A percentile compares a stretch with the other conserved stretches of the same genome.
Conservation (phyloP, 2,329 filamentous ascomycete species). For the Trichophyton simii region DNA sequence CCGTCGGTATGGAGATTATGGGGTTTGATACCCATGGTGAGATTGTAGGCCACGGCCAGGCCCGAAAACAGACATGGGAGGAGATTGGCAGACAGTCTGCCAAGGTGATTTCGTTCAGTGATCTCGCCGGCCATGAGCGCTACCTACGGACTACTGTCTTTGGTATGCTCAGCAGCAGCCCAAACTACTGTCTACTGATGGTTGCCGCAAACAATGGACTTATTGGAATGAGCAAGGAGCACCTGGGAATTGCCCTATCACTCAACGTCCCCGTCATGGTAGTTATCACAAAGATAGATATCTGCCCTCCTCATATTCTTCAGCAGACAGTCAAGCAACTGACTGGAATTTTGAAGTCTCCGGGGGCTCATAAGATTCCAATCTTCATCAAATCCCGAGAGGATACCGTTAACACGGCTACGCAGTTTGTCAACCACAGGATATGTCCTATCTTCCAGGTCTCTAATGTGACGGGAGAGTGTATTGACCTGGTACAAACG, state of each 20-base stretch:
- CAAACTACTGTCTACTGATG: constrained; percentile 96
- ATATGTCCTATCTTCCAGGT: constrained; percentile 98
- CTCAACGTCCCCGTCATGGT: constrained; percentile 97
- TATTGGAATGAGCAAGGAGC: constrained; percentile 97
- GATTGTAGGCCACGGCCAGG: constrained; percentile 69
- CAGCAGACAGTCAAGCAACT: constrained; percentile 87
- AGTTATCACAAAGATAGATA: constrained; percentile 94
- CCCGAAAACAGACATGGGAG: constrained; percentile 85
- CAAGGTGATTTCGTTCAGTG: constrained; percentile 94
- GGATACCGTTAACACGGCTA: constrained; percentile 87
- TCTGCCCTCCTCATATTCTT: constrained; percentile 89
- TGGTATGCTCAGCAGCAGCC: constrained; percentile 82
- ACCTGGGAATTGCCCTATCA: constrained; percentile 84
- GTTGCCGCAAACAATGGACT: constrained; percentile 95
- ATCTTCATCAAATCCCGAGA: constrained; percentile 87
- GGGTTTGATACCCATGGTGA: constrained; percentile 82
- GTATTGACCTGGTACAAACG: constrained; percentile 75
- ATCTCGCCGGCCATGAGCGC: constrained; percentile 87
- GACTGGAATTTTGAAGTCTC: constrained; percentile 83
- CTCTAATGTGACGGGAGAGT: constrained; percentile 90
- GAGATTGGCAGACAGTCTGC: constrained; percentile 89
- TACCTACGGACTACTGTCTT: constrained; percentile 96
- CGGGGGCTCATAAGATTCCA: constrained; percentile 86
- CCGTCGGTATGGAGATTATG: constrained; percentile 98
- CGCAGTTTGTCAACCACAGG: constrained; percentile 85